phyloP scores from a whole-genome alignment of 1,284 basidiomycete genomes.

The Leccinum olivaceoglutinosum region DNA sequence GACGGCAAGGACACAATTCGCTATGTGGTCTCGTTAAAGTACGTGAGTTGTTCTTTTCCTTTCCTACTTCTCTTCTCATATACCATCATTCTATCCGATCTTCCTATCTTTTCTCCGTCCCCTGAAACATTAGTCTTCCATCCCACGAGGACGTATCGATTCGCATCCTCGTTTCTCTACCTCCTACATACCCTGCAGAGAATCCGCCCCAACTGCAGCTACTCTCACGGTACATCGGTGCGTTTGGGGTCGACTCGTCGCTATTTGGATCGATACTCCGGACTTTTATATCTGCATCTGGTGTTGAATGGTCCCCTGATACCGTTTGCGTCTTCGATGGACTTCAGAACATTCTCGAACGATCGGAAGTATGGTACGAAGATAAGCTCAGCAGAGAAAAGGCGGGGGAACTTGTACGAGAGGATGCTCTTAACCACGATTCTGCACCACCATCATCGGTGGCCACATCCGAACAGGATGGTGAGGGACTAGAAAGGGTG shows the following conservation, averaged over 20 bases:
- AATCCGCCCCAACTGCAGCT: slow-evolving; percentile 81
- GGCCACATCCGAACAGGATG: slow-evolving; percentile 2
- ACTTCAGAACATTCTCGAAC: slow-evolving; percentile 70
- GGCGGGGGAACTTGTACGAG: slow-evolving; percentile 52
- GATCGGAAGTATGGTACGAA: slow-evolving; percentile 67
- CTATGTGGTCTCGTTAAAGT: slow-evolving; percentile 58
- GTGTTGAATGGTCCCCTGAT: slow-evolving; percentile 70
- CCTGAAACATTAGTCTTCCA: slow-evolving; percentile 24
- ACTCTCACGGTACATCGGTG: slow-evolving; percentile 61
- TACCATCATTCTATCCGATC: not conserved
- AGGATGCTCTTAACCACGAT: slow-evolving; percentile 40
- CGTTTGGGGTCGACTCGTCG: slow-evolving; percentile 54
- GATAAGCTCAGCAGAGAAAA: slow-evolving; percentile 53
- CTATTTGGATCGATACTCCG: slow-evolving; percentile 77
- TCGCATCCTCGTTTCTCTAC: slow-evolving; percentile 69
- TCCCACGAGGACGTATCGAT: slow-evolving; percentile 56
- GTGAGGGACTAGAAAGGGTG: not conserved
- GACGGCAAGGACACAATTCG: slow-evolving; percentile 41
- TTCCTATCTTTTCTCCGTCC: slow-evolving; percentile 31
- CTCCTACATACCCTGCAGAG: slow-evolving; percentile 63
- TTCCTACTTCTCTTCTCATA: not conserved
- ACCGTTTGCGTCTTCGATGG: slow-evolving; percentile 87
- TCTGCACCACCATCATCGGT: slow-evolving; percentile 11
- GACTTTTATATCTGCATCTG: slow-evolving; percentile 75
- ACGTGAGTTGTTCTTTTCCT: slow-evolving; percentile 14